Percentiles rank a stretch among this genome's conserved stretches.
Evolutionary conservation across 2,329 filamentous ascomycete genomes (phyloP).

Genomic region (Sphaceloma murrayae): DNA sequence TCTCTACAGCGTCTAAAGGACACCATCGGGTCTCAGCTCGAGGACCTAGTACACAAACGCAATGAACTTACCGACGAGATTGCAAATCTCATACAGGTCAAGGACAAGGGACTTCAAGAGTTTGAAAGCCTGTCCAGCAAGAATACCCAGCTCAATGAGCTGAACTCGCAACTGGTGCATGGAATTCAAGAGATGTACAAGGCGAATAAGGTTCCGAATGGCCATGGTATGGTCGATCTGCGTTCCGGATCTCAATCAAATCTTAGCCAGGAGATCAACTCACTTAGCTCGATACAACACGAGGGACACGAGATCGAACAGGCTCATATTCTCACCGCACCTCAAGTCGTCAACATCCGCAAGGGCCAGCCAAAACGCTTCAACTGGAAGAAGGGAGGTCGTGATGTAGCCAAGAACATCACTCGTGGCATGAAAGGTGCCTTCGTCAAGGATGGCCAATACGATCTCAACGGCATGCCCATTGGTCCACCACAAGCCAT

Average conservation of each 20-base stretch:
- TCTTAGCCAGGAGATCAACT: slow-evolving; percentile 13
- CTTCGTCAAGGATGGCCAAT: slow-evolving; percentile 46
- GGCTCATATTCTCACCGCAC: slow-evolving; percentile 54
- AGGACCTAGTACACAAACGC: slow-evolving; percentile 80
- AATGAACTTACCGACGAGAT: slow-evolving; percentile 80
- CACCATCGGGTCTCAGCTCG: slow-evolving; percentile 63
- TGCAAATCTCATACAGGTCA: slow-evolving; percentile 68
- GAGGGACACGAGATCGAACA: slow-evolving; percentile 56
- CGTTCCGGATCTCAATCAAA: slow-evolving; percentile 3
- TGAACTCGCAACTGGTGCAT: slow-evolving; percentile 92
- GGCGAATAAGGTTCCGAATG: slow-evolving; percentile 49
- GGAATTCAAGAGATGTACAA: slow-evolving; percentile 92
- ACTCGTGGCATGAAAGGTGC: slow-evolving; percentile 90
- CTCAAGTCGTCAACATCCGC: slow-evolving; percentile 90
- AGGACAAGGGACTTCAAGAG: slow-evolving; percentile 87
- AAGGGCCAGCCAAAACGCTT: slow-evolving; percentile 94
- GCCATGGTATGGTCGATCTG: slow-evolving; percentile 32
- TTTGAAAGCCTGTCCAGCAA: slow-evolving; percentile 92
- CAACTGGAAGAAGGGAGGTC: slow-evolving; percentile 96
- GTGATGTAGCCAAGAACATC: slow-evolving; percentile 87
- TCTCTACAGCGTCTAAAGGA: slow-evolving; percentile 65
- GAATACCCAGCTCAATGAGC: slow-evolving; percentile 84
- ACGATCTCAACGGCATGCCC: slow-evolving; percentile 26
- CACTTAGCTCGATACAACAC: slow-evolving; percentile 16
- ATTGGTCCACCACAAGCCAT: slow-evolving; percentile 25